Evolutionary conservation across 176 grass and related monocot genomes (phyloP).

Genomic region (maize (Zea mays)): Zm-B73-REFERENCE-NAM-5.0 NC_050102.1:23036501-23037000

Average conservation of each 20-base stretch:
- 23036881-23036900: too few species aligned
- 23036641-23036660: neutral
- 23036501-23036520: neutral
- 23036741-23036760: neutral
- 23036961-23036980: too few species aligned
- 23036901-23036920: too few species aligned
- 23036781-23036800: too few species aligned
- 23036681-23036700: neutral
- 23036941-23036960: too few species aligned
- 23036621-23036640: neutral
- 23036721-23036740: neutral
- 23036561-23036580: neutral
- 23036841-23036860: too few species aligned
- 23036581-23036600: neutral
- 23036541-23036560: neutral
- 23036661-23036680: neutral
- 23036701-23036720: neutral
- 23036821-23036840: too few species aligned
- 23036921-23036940: too few species aligned
- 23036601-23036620: neutral
- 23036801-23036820: too few species aligned
- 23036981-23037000: too few species aligned
- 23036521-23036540: neutral
- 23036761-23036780: neutral
- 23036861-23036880: too few species aligned